These are phyloP conservation scores for Geosmithia putterillii DNA, from an alignment of 2,329 filamentous ascomycete genomes.

Conservation along the genomic window DNA sequence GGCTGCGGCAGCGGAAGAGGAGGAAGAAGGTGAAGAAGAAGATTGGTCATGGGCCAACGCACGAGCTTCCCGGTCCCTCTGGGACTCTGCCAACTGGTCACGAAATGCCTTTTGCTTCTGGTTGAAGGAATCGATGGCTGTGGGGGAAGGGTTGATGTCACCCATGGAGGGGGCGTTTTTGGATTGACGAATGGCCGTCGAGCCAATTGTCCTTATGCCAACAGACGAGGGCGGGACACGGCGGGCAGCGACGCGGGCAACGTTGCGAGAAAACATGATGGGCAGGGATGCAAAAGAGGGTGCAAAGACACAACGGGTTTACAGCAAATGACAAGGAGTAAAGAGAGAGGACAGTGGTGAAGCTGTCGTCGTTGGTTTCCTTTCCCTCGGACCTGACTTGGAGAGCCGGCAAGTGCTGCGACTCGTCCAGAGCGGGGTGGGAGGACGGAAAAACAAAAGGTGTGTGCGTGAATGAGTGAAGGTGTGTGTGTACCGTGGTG, in stretches of 20 bases:
- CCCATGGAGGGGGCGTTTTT: conserved; percentile 61
- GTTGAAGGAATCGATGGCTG: conserved; percentile 66
- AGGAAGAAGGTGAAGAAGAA: conserved; percentile 12
- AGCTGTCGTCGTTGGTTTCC: too few species aligned
- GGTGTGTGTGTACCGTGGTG: background rate
- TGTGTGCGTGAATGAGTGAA: background rate
- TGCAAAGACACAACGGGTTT: background rate
- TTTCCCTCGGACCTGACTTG: background rate
- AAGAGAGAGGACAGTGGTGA: too few species aligned
- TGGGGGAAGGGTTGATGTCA: conserved; percentile 58
- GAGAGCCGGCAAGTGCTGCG: background rate
- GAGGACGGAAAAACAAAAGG: background rate
- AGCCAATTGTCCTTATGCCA: conserved; percentile 43
- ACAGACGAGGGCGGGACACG: conserved; percentile 34
- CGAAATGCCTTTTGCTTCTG: conserved; percentile 78
- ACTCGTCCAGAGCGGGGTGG: background rate
- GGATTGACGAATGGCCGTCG: conserved; percentile 29
- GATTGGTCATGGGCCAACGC: conserved; percentile 31
- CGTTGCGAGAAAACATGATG: conserved; percentile 37
- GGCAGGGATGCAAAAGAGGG: conserved; percentile 8
- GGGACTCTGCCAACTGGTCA: conserved; percentile 62
- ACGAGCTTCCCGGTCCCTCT: conserved; percentile 83
- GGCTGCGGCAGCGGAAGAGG: conserved; percentile 32
- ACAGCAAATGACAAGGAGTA: too few species aligned
- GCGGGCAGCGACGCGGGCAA: conserved; percentile 30